Base-by-base conservation (phyloP, 2,329 filamentous ascomycete species). In the Dendryphion nanum region DNA sequence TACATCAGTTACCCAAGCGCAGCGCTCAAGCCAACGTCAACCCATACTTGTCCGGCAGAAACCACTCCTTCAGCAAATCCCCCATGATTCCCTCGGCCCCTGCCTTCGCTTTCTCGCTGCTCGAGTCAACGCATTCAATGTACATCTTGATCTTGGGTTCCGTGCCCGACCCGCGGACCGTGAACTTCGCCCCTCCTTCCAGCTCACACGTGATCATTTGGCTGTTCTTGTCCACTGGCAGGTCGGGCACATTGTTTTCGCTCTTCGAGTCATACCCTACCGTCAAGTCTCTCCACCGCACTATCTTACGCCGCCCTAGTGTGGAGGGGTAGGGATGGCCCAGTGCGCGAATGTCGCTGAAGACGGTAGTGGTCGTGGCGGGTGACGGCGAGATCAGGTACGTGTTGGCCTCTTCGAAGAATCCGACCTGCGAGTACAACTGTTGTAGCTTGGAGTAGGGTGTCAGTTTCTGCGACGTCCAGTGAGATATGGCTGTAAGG, bases 141-240 rank as follows among this genome's bases (percentile, higher is more conserved):
- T 78, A 78, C 31, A 77, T 50, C 57, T 84, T 84, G 45, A 84
- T 81, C 68, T 84, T 84, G 0, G 81, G 81, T 59, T 84, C 81
- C 2, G 81, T 84, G 2, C 80, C 80, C 2, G 78, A 82, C 1
- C 74, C 78, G 48, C 80, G 63, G 16, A 81, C 70, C 2, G 79
- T 83, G 49, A 82, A 81, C 17, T 76, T 71, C 10, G 81, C 69
- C 12, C 66, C 66, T 15, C 72, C 72, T 18, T 78, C 72, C 28
- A 83, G 57, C 67, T 80, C 79, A 42, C 70, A 73, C 2, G 80
- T 83, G 49, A 84, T 74, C 81, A 84, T 84, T 64, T 83, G 78
- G 40, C 74, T 79, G 10, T 61, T 70, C 15, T 68, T 66, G 47
- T 81, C 77, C 17, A 77, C 69, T 1, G 80, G 81, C 23, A 84